Evolutionary conservation across 495 filamentous ascomycete species (phyloP), one percentile per base, ranked within the genome.

Genomic region (Jackrogersella multiformis): DNA sequence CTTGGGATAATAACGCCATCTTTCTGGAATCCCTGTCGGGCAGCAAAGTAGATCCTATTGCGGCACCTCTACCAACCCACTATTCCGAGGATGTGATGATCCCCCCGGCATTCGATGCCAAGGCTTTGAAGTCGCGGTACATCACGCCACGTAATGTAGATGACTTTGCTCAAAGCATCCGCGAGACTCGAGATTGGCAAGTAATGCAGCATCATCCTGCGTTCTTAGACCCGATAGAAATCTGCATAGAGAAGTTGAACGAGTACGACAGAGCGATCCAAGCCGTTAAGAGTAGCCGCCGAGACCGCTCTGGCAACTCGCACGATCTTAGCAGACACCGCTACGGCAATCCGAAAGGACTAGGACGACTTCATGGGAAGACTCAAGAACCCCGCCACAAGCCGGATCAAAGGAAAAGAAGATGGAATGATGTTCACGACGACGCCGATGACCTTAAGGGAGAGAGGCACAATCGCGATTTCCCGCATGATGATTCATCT

Each of bases 81-180:
- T 81, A 78, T 57, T 80, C 73, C 36, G 79, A 81, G 10, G 73
- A 75, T 6, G 74, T 79, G 10, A 81, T 79, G 49, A 80, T 82
- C 41, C 77, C 80, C 2, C 78, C 77, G 1, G 75, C 77, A n/a
- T 81, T 80, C 54, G 74, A 80, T 60, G 77, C 77, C 8, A 76
- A 66, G 35, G 74, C 76, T 35, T 66, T 86, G 55, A 83, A 79
- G 35, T 85, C 81, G 10, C 70, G 73, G 53, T 86, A 77, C 68
- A 79, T 84, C 60, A 78, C 73, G 12, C 74, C 78, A n/a, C 71
- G 77, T 12, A 82, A 84, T 61, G 30, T 77, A 5, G 73, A 80
- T 36, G 81, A 81, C 15, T 84, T 81, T 54, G 66, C 63, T 2
- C 56, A 67, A 44, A 75, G 74, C 21, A 76, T 86, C 54, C 78